Evolutionary conservation across 768 basidiomycete genomes (phyloP).

Genomic region (Agaricus sinodeliciosus): DNA sequence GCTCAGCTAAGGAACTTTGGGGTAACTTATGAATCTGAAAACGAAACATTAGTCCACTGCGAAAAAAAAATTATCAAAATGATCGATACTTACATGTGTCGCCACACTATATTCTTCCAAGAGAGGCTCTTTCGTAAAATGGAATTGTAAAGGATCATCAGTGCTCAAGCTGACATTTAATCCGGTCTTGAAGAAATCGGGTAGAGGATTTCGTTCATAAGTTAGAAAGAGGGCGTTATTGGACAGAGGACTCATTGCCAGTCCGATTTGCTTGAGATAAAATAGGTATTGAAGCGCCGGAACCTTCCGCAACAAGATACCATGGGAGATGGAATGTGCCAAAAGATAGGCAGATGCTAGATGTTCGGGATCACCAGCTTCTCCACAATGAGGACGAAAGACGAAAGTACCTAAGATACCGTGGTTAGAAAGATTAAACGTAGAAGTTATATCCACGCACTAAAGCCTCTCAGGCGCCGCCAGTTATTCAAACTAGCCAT

Average conservation of each 20-base stretch:
- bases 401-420: conserved; percentile 79
- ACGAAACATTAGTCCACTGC: neutral
- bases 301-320: conserved; percentile 96
- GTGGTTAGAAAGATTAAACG: conserved; percentile 1
- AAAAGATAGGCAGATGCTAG: conserved; percentile 94
- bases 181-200: conserved; percentile 94
- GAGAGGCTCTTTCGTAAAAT: conserved; percentile 95
- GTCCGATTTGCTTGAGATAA: conserved; percentile 96
- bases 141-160: conserved; percentile 94
- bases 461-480: conserved; percentile 84
- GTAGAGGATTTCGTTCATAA: conserved; percentile 95
- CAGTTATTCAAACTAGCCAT: conserved; percentile 94
- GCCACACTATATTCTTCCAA: conserved; percentile 98
- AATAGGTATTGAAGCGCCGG: conserved; percentile 96
- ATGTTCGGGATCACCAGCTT: conserved; percentile 98
- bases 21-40: conserved; percentile 91
- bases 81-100: conserved; percentile 63
- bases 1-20: conserved; percentile 89
- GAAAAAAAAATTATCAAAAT: neutral
- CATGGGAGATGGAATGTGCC: conserved; percentile 97
- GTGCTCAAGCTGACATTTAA: conserved; percentile 95
- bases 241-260: conserved; percentile 97
- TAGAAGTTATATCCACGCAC: conserved; percentile 38
- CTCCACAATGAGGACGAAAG: conserved; percentile 93
- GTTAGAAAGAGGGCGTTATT: conserved; percentile 97